Evolutionary conservation across 2,329 filamentous ascomycete genomes (phyloP).

Genomic region (Stylonectria norvegica): DNA sequence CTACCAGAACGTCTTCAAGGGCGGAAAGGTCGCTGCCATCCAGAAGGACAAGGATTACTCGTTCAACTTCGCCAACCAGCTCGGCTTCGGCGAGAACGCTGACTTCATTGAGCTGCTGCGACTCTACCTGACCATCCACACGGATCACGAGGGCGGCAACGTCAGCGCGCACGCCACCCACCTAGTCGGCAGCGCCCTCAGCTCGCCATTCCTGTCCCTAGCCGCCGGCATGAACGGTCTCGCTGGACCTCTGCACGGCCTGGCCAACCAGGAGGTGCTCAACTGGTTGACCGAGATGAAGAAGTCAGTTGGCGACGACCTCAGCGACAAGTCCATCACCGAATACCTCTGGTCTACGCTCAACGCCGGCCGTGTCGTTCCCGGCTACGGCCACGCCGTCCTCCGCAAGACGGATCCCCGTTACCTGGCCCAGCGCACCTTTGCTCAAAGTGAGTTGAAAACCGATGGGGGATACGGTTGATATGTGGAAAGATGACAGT

Average conservation of each 20-base stretch:
- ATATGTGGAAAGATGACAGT: background rate
- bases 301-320: constrained; percentile 85
- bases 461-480: background rate
- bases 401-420: constrained; percentile 99
- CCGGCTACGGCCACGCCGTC: constrained; percentile 97
- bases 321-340: constrained; percentile 94
- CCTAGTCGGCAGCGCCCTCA: constrained; percentile 92
- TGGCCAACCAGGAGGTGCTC: constrained; percentile 99
- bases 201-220: constrained; percentile 95
- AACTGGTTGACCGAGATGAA: constrained; percentile 99
- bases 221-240: constrained; percentile 97
- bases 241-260: constrained; percentile 94
- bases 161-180: constrained; percentile 98
- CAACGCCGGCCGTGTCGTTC: constrained; percentile 92
- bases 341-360: constrained; percentile 99
- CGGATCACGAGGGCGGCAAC: constrained; percentile 99
- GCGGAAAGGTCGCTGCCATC: constrained; percentile 92
- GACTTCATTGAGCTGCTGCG: constrained; percentile 99
- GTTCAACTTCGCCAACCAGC: constrained; percentile 99
- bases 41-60: constrained; percentile 99
- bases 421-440: constrained; percentile 97
- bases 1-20: constrained; percentile 99
- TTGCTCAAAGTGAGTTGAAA: constrained; percentile 61
- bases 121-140: constrained; percentile 99
- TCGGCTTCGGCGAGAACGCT: constrained; percentile 89